Conservation (phyloP, 352 stramenopile genomes). For the Pythium vanterpoolii region DNA sequence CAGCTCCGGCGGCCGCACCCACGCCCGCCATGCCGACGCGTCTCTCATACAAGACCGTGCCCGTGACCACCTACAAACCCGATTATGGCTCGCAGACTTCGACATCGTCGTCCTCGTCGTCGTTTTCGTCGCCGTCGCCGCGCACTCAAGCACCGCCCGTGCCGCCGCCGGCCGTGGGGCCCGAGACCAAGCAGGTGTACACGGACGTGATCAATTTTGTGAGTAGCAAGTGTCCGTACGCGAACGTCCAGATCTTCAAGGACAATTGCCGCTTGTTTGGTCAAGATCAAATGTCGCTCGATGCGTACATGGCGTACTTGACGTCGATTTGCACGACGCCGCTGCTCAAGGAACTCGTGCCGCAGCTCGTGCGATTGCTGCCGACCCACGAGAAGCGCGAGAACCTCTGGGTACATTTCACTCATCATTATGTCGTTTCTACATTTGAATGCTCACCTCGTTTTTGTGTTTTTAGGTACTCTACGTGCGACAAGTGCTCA, state of each 20-base stretch:
- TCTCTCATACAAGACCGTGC: conserved; percentile 22
- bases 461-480: conserved; percentile 26
- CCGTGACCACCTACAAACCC: conserved; percentile 26
- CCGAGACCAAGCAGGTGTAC: conserved; percentile 84
- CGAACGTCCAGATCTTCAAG: conserved; percentile 82
- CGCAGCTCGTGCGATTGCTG: conserved; percentile 75
- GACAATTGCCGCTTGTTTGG: conserved; percentile 87
- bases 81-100: conserved; percentile 18
- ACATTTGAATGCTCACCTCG: background rate
- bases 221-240: conserved; percentile 71
- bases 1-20: conserved; percentile 1
- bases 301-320: conserved; percentile 80
- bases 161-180: conserved; percentile 44
- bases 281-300: conserved; percentile 81
- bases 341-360: conserved; percentile 75
- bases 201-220: conserved; percentile 79
- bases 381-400: conserved; percentile 84
- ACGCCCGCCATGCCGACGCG: conserved; percentile 7
- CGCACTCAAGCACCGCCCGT: conserved; percentile 43
- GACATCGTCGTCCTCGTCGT: conserved; percentile 4
- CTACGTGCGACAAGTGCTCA: conserved; percentile 46
- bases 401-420: conserved; percentile 63
- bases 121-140: conserved; percentile 23
- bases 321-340: conserved; percentile 74
- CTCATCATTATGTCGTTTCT: too few species aligned